phyloP scores from a whole-genome alignment of 2,329 filamentous ascomycete species.

The Ophiostoma himal-ulmi region DNA sequence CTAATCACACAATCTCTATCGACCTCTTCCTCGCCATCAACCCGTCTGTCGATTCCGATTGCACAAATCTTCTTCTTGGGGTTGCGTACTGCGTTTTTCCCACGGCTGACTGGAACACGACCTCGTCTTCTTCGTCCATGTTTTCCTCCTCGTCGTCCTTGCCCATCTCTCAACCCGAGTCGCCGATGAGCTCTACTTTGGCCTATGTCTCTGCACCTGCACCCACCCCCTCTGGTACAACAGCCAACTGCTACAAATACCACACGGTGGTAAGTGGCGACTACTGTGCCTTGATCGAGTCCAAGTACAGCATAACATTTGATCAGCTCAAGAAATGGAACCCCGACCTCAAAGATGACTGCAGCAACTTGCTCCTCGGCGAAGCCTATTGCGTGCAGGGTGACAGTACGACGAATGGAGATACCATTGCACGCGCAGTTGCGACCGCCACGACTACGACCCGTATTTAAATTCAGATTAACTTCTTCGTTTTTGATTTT shows the following conservation, averaged over 20 bases:
- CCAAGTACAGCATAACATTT: conserved; percentile 6
- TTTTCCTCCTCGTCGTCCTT: too few relatives aligned
- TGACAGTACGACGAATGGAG: not conserved
- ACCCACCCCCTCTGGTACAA: not conserved
- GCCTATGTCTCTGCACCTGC: not conserved
- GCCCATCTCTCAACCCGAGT: not conserved
- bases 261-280: conserved; percentile 18
- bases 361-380: conserved; percentile 9
- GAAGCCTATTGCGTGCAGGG: not conserved
- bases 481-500: too few relatives aligned
- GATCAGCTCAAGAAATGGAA: conserved; percentile 18
- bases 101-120: conserved; percentile 8
- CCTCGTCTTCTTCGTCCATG: not conserved
- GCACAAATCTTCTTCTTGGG: conserved; percentile 16
- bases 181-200: not conserved
- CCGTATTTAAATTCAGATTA: too few relatives aligned
- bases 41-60: conserved; percentile 7
- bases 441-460: not conserved
- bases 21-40: conserved; percentile 14
- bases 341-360: not conserved
- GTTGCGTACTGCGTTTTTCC: conserved; percentile 17
- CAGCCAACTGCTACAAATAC: conserved; percentile 18
- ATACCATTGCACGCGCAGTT: too few relatives aligned
- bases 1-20: not conserved
- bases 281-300: conserved; percentile 16